Evolutionary conservation across 139 green algal species (phyloP), one percentile per base, ranked within the genome.

Genomic region (Eudorina sp.): DNA sequence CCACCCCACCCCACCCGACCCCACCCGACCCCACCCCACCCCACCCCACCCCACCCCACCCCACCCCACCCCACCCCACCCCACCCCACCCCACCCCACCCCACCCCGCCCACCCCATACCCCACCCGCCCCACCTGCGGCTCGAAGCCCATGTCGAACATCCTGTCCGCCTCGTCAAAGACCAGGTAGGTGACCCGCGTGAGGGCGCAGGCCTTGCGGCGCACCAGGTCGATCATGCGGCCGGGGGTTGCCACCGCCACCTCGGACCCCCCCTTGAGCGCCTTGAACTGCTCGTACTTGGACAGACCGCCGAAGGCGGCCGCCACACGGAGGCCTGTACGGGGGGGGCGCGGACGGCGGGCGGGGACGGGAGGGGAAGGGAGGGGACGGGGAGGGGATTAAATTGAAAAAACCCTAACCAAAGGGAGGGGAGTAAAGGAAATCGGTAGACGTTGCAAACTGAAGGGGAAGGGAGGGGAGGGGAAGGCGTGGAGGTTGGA

Each of bases 141-240:
- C 83, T 98, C 96, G 89, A 99, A 99, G 29, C 97, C 97, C 91
- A 99, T 95, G 93, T 99, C 96, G 84, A 99, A 97, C 97, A 99
- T 99, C 78, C 96, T 92, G 92, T 99, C 97, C 18, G 96, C 97
- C 90, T 99, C 97, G 84, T 99, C 97, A 40, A 99, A 92, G 18
- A 98, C 95, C 69, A 99, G 88, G 91, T 96, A 99, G 6, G 96
- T 99, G 3, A 92, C 90, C 1, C 95, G 93, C 46, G 75, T 45
- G 89, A 97, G 90, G 36, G 46, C 96, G 88, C 94, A 97, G 3
- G 93, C 94, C 43, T 90, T 90, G 74, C 90, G 91, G 85, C 96
- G 94, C 19, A 98, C 82, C 40, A 98, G 93, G 91, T 98, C 96
- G 55, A 98, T 96, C 86, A 98, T 90, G 27, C 97, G 92, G 8